A percentile compares a stretch with the other conserved stretches of the same genome.
These are phyloP conservation scores for Ustulina deusta DNA, from an alignment of 2,329 filamentous ascomycete genomes.

Conservation along the genomic window DNA sequence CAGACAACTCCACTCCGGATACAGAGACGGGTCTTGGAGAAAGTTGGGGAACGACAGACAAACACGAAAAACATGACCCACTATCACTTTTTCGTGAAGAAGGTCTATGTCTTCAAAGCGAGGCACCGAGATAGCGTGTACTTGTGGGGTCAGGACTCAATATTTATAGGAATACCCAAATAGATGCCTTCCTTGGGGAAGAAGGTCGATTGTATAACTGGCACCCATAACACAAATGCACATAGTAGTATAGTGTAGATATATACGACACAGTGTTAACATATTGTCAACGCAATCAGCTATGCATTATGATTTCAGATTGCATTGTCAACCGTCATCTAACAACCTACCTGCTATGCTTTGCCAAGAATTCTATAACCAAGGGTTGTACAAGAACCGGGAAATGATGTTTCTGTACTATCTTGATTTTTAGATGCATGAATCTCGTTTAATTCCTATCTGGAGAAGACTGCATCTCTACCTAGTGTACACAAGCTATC, in stretches of 20 bases:
- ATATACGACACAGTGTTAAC: conserved; percentile 21
- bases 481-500: no score
- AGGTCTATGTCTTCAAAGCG: neutral
- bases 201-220: neutral
- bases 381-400: neutral
- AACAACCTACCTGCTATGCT: neutral
- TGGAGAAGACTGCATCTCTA: no score
- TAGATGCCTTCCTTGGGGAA: neutral
- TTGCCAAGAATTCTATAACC: conserved; percentile 4
- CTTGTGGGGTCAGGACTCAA: neutral
- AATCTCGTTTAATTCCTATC: no score
- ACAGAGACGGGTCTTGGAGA: neutral
- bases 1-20: neutral
- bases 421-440: no score
- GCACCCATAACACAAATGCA: neutral
- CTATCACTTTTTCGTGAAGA: conserved; percentile 1
- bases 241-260: conserved; percentile 1
- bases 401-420: neutral
- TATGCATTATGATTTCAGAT: conserved; percentile 23
- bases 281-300: conserved; percentile 20
- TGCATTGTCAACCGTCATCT: conserved; percentile 9
- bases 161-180: neutral
- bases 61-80: neutral
- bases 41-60: neutral
- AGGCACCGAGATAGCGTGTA: conserved; percentile 11